Conservation (phyloP, 2,329 filamentous ascomycete genomes). For the Ophiostoma populinum region DNA sequence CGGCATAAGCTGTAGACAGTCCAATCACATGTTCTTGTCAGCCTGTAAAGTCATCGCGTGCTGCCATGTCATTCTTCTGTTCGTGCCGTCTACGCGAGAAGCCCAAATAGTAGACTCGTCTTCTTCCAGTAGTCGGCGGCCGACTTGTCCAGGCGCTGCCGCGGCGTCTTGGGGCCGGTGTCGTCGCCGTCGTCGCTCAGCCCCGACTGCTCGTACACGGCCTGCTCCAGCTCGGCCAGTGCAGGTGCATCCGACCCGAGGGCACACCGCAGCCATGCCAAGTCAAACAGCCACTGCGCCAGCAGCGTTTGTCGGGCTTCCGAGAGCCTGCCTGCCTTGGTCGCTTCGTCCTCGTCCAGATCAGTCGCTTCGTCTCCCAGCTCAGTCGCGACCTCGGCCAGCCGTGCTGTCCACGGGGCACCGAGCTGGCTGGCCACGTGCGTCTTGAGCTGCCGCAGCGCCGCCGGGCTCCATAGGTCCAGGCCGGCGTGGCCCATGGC, state of each 20-base stretch:
- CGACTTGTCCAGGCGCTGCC: conserved; percentile 39
- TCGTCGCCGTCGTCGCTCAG: conserved; percentile 14
- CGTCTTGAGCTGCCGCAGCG: conserved; percentile 46
- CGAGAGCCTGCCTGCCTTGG: too few relatives aligned
- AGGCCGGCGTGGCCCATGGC: conserved; percentile 54
- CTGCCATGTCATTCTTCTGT: conserved; percentile 2
- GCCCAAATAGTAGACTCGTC: conserved; percentile 64
- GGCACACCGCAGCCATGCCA: conserved; percentile 30
- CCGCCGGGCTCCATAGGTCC: conserved; percentile 66
- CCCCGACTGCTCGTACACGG: conserved; percentile 26
- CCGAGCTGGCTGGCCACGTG: conserved; percentile 32
- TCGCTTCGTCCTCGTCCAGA: conserved; percentile 9
- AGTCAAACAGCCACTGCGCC: conserved; percentile 45
- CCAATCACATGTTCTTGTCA: too few relatives aligned
- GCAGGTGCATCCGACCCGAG: conserved; percentile 18
- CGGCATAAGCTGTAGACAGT: conserved; percentile 64
- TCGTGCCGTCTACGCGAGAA: conserved; percentile 33
- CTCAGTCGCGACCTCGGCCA: conserved; percentile 14
- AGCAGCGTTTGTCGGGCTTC: too few relatives aligned
- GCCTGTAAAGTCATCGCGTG: too few relatives aligned
- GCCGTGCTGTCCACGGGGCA: conserved; percentile 27
- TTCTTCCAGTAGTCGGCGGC: conserved; percentile 69
- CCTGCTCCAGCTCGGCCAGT: conserved; percentile 29
- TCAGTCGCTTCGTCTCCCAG: conserved; percentile 5
- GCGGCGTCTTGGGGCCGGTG: conserved; percentile 26